Evolutionary conservation across 1,284 basidiomycete genomes (phyloP), one percentile per base, ranked within the genome.

Genomic region (Cutaneotrichosporon mucoides): DNA sequence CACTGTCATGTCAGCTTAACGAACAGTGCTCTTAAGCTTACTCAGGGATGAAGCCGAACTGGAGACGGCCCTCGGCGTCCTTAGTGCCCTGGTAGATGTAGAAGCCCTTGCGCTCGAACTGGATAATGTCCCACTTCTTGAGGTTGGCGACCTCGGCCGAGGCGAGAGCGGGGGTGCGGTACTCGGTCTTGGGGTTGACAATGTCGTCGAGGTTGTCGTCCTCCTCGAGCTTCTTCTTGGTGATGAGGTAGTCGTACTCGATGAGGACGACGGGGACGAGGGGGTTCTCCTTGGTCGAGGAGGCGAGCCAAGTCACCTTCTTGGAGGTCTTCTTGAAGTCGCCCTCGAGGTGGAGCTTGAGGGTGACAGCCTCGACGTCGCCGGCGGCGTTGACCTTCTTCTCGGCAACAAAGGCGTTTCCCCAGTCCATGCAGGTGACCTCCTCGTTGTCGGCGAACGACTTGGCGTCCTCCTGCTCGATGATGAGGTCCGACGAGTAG

Each of bases 401-500:
- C 70, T 88, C 89, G 34, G 84, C 84, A 55, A 99, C 87, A 70
- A 94, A 87, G 15, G 92, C 95, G 74, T 99, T 99, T 53, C 96
- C 96, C 96, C 96, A 99, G 80, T 99, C 96, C 95, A 99, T 99
- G 59, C 96, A 85, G 13, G 96, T 99, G 66, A 96, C 83, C 86
- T 99, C 96, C 76, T 99, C 96, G 65, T 91, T 86, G 68, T 92
- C 88, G 38, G 87, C 90, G 65, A 97, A 94, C 0, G 88, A 88
- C 52, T 81, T 74, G 5, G 90, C 93, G 75, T 99, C 96, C 70
- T 88, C 90, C 79, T 99, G 95, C 79, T 99, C 96, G 48, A 99
- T 76, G 50, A 90, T 81, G 66, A 98, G 85, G 33, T 82, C 83
- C 9, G 87, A 86, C 16, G 88, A 84, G 75, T 88, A 98, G 2